Evolutionary conservation across 306 rosid species (phyloP), one percentile per base, ranked within the genome.

Genomic region (Aeschynomene evenia): DNA sequence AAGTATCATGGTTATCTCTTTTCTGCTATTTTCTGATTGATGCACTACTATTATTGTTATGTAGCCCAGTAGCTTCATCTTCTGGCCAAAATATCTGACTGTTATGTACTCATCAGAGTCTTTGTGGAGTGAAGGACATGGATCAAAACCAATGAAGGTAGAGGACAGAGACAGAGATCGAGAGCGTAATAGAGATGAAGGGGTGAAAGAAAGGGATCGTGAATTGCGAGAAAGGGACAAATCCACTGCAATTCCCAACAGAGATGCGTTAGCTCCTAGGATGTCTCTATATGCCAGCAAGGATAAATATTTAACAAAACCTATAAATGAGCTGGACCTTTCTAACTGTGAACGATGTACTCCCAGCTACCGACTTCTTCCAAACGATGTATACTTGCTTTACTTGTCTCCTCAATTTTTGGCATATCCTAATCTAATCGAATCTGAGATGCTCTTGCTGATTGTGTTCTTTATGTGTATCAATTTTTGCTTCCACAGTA

Each of bases 321-420:
- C 97, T 66, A 95, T 95, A 77, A 91, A 81, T 79, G 99, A 95
- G 84, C 87, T 95, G 63, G 99, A 95, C 82, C 92, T 95, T 45
- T 95, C 99, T 6, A 89, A 91, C 72, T 95, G 99, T 42, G 97
- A 95, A 72, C 95, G 81, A 31, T 95, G 99, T 80, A 89, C 95
- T 71, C 93, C 96, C 8, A 95, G 99, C 78, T 95, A 95, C 77
- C 91, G 99, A 15, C 96, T 95, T 61, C 89, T 95, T 39, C 99
- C 97, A 16, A 95, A 91, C 77, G 84, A 84, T 79, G 99, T 95
- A 83, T 24, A 74, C 28, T 63, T 80, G 28, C 73, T 67, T 33
- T 34, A 37, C 66, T 43, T 21, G 70, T 46, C 55, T 71, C 54
- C 33, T 63, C 22, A 4, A 49, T 31, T 33, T 45, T 58, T 68